Percentiles rank a stretch among this genome's conserved stretches.
Evolutionary conservation across 23 red algal genomes (phyloP).

Genomic region (Cyanidiococcus yangmingshanensis): DNA sequence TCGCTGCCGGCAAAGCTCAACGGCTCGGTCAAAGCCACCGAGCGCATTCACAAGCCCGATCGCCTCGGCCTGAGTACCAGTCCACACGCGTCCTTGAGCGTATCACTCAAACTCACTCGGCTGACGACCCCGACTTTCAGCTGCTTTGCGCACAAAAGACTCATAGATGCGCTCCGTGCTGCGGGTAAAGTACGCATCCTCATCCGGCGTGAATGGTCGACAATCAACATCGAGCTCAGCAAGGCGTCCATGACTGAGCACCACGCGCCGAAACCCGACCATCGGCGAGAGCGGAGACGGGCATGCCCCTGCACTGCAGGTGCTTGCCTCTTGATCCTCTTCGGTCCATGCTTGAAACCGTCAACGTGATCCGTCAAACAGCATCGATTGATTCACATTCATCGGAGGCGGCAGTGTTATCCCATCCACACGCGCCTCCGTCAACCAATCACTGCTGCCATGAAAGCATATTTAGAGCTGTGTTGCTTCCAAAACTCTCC

Average conservation of each 20-base stretch:
- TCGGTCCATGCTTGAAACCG: no score
- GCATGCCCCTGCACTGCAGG: no score
- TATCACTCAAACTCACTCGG: slow-evolving; percentile 56
- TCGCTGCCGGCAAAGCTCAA: slow-evolving; percentile 35
- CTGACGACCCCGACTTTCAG: slow-evolving; percentile 40
- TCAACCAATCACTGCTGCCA: no score
- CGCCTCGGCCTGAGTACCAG: slow-evolving; percentile 61
- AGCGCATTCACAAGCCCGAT: slow-evolving; percentile 60
- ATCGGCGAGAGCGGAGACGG: no score
- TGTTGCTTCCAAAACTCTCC: no score
- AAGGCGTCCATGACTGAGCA: slow-evolving; percentile 54
- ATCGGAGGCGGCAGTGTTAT: no score
- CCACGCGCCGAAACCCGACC: slow-evolving; percentile 72
- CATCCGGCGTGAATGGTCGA: slow-evolving; percentile 67
- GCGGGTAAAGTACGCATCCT: slow-evolving; percentile 61
- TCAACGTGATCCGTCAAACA: no score
- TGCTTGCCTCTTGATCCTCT: no score
- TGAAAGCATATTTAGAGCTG: no score
- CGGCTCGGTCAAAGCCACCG: slow-evolving; percentile 52
- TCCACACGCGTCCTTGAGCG: slow-evolving; percentile 92
- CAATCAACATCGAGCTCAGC: slow-evolving; percentile 86
- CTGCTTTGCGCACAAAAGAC: slow-evolving; percentile 80
- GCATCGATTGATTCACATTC: no score
- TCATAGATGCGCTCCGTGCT: slow-evolving; percentile 44
- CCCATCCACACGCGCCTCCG: no score